Percentiles rank a stretch among this genome's conserved stretches.
phyloP scores from a whole-genome alignment of 2,329 filamentous ascomycete genomes.

The Cladosporium sp. region DNA sequence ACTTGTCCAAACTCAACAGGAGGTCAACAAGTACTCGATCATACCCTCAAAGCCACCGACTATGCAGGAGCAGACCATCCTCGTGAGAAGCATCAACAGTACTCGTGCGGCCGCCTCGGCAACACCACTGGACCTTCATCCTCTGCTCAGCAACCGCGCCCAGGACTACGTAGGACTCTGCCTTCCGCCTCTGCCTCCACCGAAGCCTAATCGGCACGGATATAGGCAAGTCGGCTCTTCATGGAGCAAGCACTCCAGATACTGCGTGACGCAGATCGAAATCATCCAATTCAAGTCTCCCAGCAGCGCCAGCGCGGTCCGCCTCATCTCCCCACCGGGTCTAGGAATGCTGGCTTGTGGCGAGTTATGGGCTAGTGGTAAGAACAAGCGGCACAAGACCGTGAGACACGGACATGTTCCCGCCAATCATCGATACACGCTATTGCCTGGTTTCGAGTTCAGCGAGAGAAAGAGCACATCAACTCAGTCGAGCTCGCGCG shows the following conservation, averaged over 20 bases:
- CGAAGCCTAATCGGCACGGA: background rate
- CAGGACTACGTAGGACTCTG: constrained; percentile 1
- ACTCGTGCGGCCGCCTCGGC: background rate
- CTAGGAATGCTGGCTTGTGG: constrained; percentile 14
- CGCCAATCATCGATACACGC: background rate
- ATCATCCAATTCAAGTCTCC: background rate
- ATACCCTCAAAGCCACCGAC: background rate
- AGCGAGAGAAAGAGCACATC: background rate
- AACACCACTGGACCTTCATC: constrained; percentile 1
- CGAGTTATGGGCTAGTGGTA: constrained; percentile 16
- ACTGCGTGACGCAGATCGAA: background rate
- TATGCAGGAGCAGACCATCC: background rate
- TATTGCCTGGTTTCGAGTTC: background rate
- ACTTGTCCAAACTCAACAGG: background rate
- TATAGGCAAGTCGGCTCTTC: background rate
- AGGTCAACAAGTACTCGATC: background rate
- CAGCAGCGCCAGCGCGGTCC: background rate
- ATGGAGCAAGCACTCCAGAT: background rate
- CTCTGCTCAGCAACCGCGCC: constrained; percentile 6
- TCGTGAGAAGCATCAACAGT: constrained; percentile 8
- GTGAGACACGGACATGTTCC: background rate
- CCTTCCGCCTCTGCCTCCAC: background rate
- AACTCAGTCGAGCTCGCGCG: background rate
- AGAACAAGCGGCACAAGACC: constrained; percentile 14
- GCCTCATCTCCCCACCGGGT: constrained; percentile 14